These are phyloP conservation scores for Cryphonectria japonica DNA, from an alignment of 2,329 filamentous ascomycete genomes.

Conservation along the genomic window DNA sequence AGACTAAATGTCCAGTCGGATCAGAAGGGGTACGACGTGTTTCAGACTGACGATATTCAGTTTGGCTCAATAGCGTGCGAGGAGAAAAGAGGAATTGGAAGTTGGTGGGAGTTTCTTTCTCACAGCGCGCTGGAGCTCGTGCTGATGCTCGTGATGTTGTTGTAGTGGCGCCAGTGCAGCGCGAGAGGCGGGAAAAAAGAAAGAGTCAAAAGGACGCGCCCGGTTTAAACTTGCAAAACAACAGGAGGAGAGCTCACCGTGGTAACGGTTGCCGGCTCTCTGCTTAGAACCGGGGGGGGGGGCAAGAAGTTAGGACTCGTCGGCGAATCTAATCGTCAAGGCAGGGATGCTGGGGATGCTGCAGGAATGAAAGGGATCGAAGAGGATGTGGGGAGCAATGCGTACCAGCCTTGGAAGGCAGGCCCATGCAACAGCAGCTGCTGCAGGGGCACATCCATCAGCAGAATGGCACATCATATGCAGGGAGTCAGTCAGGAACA, in stretches of 20 bases:
- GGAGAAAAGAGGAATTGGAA: background rate
- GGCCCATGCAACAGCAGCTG: background rate
- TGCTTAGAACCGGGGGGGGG: background rate
- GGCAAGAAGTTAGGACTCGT: background rate
- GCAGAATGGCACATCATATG: background rate
- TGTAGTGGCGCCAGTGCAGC: background rate
- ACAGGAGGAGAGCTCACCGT: background rate
- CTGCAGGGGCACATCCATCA: slow-evolving; percentile 4
- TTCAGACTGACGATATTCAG: background rate
- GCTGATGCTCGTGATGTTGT: background rate
- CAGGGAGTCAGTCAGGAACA: no score
- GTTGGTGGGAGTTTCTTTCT: no score
- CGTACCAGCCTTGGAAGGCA: background rate
- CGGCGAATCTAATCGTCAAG: slow-evolving; percentile 4
- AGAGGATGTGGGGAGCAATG: slow-evolving; percentile 8
- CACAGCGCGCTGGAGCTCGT: background rate
- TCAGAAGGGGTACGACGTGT: background rate
- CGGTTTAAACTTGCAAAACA: background rate
- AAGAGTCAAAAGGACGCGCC: background rate
- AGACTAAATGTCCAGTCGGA: slow-evolving; percentile 23
- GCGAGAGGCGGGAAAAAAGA: background rate
- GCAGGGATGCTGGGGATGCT: slow-evolving; percentile 3
- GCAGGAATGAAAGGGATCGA: slow-evolving; percentile 6
- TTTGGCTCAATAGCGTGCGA: background rate
- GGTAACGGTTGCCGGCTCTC: background rate